Evolutionary conservation across 208 protist genomes (phyloP).

Genomic region (Leishmania braziliensis): DNA sequence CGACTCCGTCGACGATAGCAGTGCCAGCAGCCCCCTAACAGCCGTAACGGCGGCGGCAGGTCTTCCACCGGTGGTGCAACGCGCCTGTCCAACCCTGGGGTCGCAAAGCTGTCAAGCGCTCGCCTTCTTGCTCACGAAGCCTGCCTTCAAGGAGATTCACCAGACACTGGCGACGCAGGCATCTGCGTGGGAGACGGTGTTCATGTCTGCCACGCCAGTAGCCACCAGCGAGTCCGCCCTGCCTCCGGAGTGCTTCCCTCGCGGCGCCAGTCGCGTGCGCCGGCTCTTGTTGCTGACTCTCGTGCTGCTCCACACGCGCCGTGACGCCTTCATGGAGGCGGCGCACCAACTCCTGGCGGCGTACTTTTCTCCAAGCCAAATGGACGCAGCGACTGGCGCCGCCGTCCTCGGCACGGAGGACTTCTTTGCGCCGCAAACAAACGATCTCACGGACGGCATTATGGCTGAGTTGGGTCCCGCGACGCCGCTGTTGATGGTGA

Average conservation of each 20-base stretch:
- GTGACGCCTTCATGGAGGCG: slow-evolving; percentile 74
- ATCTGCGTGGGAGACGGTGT: slow-evolving; percentile 56
- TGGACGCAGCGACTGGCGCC: not conserved
- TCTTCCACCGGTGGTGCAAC: slow-evolving; percentile 36
- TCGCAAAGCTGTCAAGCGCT: slow-evolving; percentile 42
- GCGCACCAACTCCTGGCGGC: slow-evolving; percentile 54
- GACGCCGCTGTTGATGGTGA: slow-evolving; percentile 87
- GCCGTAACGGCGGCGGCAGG: too few relatives aligned
- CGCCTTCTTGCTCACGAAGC: slow-evolving; percentile 45
- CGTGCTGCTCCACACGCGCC: slow-evolving; percentile 76
- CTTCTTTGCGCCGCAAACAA: slow-evolving; percentile 61
- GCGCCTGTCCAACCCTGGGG: slow-evolving; percentile 32
- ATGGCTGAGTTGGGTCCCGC: slow-evolving; percentile 58
- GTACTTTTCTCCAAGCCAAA: slow-evolving; percentile 63
- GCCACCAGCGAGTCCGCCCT: slow-evolving; percentile 45
- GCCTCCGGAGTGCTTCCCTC: slow-evolving; percentile 36
- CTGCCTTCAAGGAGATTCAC: slow-evolving; percentile 67
- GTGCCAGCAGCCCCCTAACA: not conserved
- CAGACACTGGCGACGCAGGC: slow-evolving; percentile 50
- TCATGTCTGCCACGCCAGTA: slow-evolving; percentile 49
- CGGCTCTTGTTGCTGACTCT: slow-evolving; percentile 61
- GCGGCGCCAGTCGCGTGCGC: slow-evolving; percentile 38
- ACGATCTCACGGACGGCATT: slow-evolving; percentile 47
- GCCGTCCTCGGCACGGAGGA: slow-evolving; percentile 17
- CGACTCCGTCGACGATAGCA: not conserved